Base-by-base conservation (phyloP, 2,329 filamentous ascomycete species). In the Fusarium zealandicum region DNA sequence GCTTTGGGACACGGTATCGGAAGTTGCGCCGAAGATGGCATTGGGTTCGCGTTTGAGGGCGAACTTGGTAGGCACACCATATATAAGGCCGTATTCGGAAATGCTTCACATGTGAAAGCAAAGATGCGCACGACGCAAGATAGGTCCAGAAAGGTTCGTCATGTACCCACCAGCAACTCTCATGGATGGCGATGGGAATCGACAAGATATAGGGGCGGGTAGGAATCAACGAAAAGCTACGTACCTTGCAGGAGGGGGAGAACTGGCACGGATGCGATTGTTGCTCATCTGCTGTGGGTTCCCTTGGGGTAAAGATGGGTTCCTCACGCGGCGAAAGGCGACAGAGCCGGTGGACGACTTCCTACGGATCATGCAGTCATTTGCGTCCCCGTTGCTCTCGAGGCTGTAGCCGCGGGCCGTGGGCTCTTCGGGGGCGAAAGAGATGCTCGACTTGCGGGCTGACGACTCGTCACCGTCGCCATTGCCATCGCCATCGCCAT, bases 201-300 rank as follows among this genome's bases (percentile, higher is more conserved):
- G 28, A 46, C 14, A 17, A 39, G 8, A 14, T 27, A 20, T 11
- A 9, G 39, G 8, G 17, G 4, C 32, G 22, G 22, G 22, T 4
- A 39, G 40, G 14, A 54, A 37, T 32, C 40, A 22, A 22, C 20
- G n/a, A n/a, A 28, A 40, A 25, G 8, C 30, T 10, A 58, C 71
- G 63, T 73, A 84, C 81, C 78, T 80, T 51, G 70, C 63, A 55
- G 80, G 78, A 27, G 78, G 75, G 18, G 82, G 81, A 20, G 81
- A 83, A 31, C 75, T 78, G 18, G 70, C 76, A 48, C 78, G 70
- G 39, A 78, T 76, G 18, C 78, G 74, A 43, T 60, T 69, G 28
- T 73, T 75, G 43, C 74, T 72, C 38, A 79, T 78, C 47, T 73
- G 75, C 53, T 79, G 77, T 53, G 79, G 78, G 4, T 68, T 59